Evolutionary conservation across 495 filamentous ascomycete species (phyloP).

Genomic region (Neurospora cerealis): DNA sequence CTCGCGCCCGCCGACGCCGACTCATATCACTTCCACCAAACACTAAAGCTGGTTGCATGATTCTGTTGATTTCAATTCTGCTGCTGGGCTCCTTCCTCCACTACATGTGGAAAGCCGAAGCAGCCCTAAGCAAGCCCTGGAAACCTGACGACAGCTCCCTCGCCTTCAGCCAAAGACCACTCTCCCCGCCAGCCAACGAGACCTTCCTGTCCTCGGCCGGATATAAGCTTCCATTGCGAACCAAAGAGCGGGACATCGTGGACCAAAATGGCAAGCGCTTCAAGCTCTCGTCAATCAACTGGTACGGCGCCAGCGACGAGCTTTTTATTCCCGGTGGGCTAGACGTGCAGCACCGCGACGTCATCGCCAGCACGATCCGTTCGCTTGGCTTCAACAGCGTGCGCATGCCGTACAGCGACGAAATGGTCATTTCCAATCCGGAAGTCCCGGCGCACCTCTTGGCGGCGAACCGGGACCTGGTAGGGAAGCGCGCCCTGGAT

Average conservation of each 20-base stretch:
- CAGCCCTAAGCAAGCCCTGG: slow-evolving; percentile 31
- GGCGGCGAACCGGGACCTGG: slow-evolving; percentile 43
- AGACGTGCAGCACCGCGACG: slow-evolving; percentile 44
- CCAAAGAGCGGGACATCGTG: slow-evolving; percentile 44
- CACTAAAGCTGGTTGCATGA: slow-evolving; percentile 13
- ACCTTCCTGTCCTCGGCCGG: slow-evolving; percentile 25
- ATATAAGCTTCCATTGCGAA: slow-evolving; percentile 40
- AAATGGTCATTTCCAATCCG: slow-evolving; percentile 47
- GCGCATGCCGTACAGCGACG: slow-evolving; percentile 50
- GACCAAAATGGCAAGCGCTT: slow-evolving; percentile 40
- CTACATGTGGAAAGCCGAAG: slow-evolving; percentile 32
- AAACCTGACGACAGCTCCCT: slow-evolving; percentile 26
- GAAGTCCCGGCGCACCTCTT: slow-evolving; percentile 36
- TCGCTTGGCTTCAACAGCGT: slow-evolving; percentile 53
- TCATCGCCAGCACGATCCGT: slow-evolving; percentile 43
- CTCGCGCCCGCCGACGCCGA: neutral
- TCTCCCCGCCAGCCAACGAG: slow-evolving; percentile 28
- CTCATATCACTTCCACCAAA: neutral
- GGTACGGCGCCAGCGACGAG: slow-evolving; percentile 54
- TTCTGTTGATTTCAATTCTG: slow-evolving; percentile 23
- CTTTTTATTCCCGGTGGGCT: slow-evolving; percentile 50
- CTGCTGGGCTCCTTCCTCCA: slow-evolving; percentile 23
- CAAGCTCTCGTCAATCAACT: slow-evolving; percentile 51
- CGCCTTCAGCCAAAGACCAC: slow-evolving; percentile 31
- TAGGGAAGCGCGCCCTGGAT: slow-evolving; percentile 41